Evolutionary conservation across 257 asterid species (phyloP).

Genomic region (Haberlea rhodopensis): DNA sequence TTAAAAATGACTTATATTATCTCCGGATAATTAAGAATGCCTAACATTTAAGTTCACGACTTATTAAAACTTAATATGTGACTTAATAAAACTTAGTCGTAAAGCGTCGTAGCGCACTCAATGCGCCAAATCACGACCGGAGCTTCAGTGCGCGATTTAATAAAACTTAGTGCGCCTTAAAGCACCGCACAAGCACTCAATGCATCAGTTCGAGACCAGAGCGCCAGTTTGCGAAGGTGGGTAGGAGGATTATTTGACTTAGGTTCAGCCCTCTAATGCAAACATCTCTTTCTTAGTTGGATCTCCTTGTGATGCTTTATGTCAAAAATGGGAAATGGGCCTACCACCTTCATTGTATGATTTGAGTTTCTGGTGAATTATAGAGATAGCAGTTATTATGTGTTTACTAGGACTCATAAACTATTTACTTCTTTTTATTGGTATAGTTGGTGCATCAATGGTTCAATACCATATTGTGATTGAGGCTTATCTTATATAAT

Average conservation of each 20-base stretch:
- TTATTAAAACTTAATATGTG: too few species aligned
- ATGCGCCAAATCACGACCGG: too few species aligned
- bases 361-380: neutral
- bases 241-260: neutral
- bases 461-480: neutral
- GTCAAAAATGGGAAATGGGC: neutral
- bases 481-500: neutral
- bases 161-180: too few species aligned
- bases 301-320: neutral
- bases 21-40: too few species aligned
- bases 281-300: constrained; percentile 8
- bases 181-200: too few species aligned
- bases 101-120: too few species aligned
- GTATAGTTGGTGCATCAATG: neutral
- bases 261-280: neutral
- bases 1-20: too few species aligned
- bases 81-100: too few species aligned
- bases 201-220: too few species aligned
- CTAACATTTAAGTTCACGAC: too few species aligned
- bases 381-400: constrained; percentile 3
- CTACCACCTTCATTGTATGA: neutral
- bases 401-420: neutral
- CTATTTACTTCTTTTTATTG: constrained; percentile 1
- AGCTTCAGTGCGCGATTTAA: too few species aligned
- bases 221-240: too few species aligned